Base-by-base conservation (phyloP, 495 filamentous ascomycete species). In the Aspergillus heteromorphus region DNA sequence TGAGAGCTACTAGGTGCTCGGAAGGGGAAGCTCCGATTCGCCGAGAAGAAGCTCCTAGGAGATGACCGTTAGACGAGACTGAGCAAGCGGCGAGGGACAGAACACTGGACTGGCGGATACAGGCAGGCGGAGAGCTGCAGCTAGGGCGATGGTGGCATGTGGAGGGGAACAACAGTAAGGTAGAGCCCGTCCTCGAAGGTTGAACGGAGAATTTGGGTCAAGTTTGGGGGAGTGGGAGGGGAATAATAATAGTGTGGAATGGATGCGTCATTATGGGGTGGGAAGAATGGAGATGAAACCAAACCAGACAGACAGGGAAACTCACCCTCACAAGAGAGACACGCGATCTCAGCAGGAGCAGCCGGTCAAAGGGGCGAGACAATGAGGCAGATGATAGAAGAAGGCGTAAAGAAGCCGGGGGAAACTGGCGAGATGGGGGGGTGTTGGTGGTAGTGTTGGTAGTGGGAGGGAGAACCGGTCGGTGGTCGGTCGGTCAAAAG, bases 191-290 rank as follows among this genome's bases (percentile, higher is more conserved):
- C 23, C 23, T 27, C 7, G 23, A 27, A 27, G 23, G 23, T 42
- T 52, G 25, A 36, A 56, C 55, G 54, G 53, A 41, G 30, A 54
- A 62, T 51, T 61, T 53, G 51, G 56, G 53, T 56, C 45, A 41
- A 57, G 59, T 43, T 45, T 55, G 57, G 53, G 50, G 50, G 52
- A 27, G 29, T 51, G 56, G 48, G 45, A 59, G 36, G 56, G 34
- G 51, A 31, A 47, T 20, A 49, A 19, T 40, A 49, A 45, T 31
- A 29, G 41, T 23, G 38, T 48, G 48, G 54, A 60, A 58, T 54
- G 56, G 43, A 74, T 74, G 72, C 72, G 72, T 74, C 72, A 74
- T 74, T 63, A 68, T 68, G 64, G 64, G 64, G 43, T 40, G 38
- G 40, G 25, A 30, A 34, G 49, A 42, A 52, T 53, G 49, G 55